phyloP scores from a whole-genome alignment of 495 filamentous ascomycete species.

The Stereocaulon alpinum region DNA sequence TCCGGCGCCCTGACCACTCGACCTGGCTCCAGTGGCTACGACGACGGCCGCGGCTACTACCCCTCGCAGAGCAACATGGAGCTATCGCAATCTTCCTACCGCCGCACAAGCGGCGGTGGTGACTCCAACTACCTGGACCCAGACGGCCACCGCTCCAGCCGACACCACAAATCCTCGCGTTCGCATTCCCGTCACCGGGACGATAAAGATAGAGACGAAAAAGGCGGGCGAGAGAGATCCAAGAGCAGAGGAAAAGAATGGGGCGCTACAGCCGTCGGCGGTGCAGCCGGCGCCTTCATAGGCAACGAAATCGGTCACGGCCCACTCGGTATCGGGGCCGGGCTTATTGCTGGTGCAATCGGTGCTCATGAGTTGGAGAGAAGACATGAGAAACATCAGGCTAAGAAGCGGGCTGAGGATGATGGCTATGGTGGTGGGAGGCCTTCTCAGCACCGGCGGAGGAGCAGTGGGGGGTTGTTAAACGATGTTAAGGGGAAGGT shows the following conservation, averaged over 20 bases:
- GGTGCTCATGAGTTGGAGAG: constrained; percentile 42
- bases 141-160: constrained; percentile 1
- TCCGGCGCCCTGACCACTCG: constrained; percentile 16
- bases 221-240: background rate
- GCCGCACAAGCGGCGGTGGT: background rate
- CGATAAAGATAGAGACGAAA: background rate
- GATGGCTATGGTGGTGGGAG: background rate
- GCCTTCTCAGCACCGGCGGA: background rate
- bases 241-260: constrained; percentile 21
- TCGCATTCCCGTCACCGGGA: background rate
- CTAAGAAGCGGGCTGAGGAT: constrained; percentile 31
- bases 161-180: background rate
- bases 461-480: constrained; percentile 37
- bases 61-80: constrained; percentile 10
- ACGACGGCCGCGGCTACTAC: constrained; percentile 14
- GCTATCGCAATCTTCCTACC: constrained; percentile 11
- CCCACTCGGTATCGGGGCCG: constrained; percentile 39
- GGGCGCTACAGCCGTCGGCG: constrained; percentile 44
- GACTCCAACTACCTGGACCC: constrained; percentile 10
- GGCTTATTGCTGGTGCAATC: constrained; percentile 43
- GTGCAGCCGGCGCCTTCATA: constrained; percentile 41
- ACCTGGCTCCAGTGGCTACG: constrained; percentile 8
- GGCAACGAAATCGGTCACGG: constrained; percentile 41
- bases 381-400: constrained; percentile 37
- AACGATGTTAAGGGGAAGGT: constrained; percentile 43